Evolutionary conservation across 176 grass and related monocot species (phyloP).

Genomic region (sorghum (Sorghum bicolor)): Sorghum_bicolor_NCBIv3 NC_012870.2:80299501-80300000

Average conservation of each 20-base stretch:
- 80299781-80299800: background rate
- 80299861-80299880: background rate
- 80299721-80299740: background rate
- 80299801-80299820: background rate
- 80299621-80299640: background rate
- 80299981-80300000: conserved; percentile 83
- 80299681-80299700: background rate
- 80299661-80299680: background rate
- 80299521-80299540: conserved; percentile 88
- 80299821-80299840: background rate
- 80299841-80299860: background rate
- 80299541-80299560: conserved; percentile 89
- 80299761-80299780: background rate
- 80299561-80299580: conserved; percentile 68
- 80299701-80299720: background rate
- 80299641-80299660: background rate
- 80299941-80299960: conserved; percentile 71
- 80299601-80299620: background rate
- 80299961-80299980: conserved; percentile 96
- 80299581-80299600: conserved; percentile 41
- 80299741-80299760: background rate
- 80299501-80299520: conserved; percentile 82
- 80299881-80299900: background rate
- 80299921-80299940: conserved; percentile 71
- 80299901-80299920: conserved; percentile 29